A percentile compares a stretch with the other conserved stretches of the same genome.
Conservation (phyloP, 148 eudicot species). For the Talinum fruticosum region DNA sequence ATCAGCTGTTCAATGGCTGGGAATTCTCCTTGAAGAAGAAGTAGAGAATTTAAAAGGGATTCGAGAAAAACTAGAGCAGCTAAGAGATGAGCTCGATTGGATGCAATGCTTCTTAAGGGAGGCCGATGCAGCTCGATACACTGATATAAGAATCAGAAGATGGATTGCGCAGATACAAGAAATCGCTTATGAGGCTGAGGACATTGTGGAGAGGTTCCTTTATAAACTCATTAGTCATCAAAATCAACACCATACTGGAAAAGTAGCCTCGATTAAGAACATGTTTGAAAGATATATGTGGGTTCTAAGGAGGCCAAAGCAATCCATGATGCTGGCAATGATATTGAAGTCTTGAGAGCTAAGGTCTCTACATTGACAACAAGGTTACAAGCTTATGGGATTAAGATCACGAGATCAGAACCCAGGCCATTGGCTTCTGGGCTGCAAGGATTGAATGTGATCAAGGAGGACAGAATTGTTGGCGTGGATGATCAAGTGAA, state of each 20-base stretch:
- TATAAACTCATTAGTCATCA: constrained; percentile 23
- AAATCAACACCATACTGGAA: constrained; percentile 19
- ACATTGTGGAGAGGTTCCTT: constrained; percentile 30
- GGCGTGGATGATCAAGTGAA: constrained; percentile 32
- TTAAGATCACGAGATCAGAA: constrained; percentile 27
- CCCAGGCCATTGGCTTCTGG: not conserved
- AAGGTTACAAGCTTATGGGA: constrained; percentile 33
- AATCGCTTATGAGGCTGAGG: constrained; percentile 34
- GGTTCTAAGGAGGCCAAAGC: constrained; percentile 30
- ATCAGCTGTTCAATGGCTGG: constrained; percentile 33
- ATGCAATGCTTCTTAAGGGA: constrained; percentile 39
- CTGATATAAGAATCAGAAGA: constrained; percentile 26
- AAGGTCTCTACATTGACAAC: constrained; percentile 27
- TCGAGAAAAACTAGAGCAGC: constrained; percentile 25
- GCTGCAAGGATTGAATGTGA: not conserved
- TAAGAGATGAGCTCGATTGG: constrained; percentile 38
- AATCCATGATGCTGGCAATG: constrained; percentile 21
- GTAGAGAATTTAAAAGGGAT: constrained; percentile 23
- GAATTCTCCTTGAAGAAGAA: constrained; percentile 30
- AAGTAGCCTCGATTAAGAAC: constrained; percentile 6
- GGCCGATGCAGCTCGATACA: constrained; percentile 24
- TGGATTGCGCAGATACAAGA: constrained; percentile 36
- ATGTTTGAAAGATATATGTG: constrained; percentile 26
- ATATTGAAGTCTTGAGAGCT: constrained; percentile 25
- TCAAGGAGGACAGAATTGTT: constrained; percentile 14